Conservation (phyloP, 2,329 filamentous ascomycete genomes). For the Colletotrichum spaethianum region DNA sequence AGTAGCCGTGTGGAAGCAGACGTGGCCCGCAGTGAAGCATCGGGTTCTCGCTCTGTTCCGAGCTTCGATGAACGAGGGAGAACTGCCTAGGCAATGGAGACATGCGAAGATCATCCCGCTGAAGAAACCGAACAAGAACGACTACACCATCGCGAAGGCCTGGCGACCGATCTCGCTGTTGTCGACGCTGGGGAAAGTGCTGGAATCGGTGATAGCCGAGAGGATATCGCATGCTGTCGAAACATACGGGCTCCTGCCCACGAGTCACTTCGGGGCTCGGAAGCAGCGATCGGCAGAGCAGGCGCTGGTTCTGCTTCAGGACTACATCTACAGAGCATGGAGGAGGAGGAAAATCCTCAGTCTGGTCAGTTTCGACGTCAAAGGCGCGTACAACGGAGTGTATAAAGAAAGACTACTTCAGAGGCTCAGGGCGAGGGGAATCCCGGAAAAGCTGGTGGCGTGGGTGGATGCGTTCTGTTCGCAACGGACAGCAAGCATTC, state of each 20-base stretch:
- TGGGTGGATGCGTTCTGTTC: slow-evolving; percentile 47
- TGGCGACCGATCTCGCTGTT: slow-evolving; percentile 48
- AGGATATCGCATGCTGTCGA: slow-evolving; percentile 15
- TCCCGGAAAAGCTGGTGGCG: slow-evolving; percentile 40
- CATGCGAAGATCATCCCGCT: slow-evolving; percentile 48
- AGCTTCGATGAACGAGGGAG: background rate
- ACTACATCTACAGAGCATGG: slow-evolving; percentile 14
- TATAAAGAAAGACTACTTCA: slow-evolving; percentile 49
- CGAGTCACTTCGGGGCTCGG: slow-evolving; percentile 17
- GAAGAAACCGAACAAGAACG: slow-evolving; percentile 47
- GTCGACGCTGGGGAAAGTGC: slow-evolving; percentile 45
- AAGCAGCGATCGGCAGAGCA: slow-evolving; percentile 22
- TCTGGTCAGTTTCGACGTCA: slow-evolving; percentile 56
- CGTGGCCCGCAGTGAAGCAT: background rate
- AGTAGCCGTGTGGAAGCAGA: slow-evolving; percentile 41
- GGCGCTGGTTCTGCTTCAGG: slow-evolving; percentile 13
- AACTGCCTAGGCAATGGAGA: background rate
- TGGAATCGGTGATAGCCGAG: background rate
- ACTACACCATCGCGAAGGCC: slow-evolving; percentile 47
- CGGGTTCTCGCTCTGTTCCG: background rate
- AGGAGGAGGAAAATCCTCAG: slow-evolving; percentile 47
- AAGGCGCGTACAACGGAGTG: slow-evolving; percentile 58
- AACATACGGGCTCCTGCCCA: slow-evolving; percentile 6
- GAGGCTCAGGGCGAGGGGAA: slow-evolving; percentile 43
- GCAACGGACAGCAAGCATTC: slow-evolving; percentile 43